A percentile compares a stretch with the other conserved stretches of the same genome.
These are phyloP conservation scores for Hanseniaspora thailandica DNA, from an alignment of 805 yeast species.

Conservation along the genomic window DNA sequence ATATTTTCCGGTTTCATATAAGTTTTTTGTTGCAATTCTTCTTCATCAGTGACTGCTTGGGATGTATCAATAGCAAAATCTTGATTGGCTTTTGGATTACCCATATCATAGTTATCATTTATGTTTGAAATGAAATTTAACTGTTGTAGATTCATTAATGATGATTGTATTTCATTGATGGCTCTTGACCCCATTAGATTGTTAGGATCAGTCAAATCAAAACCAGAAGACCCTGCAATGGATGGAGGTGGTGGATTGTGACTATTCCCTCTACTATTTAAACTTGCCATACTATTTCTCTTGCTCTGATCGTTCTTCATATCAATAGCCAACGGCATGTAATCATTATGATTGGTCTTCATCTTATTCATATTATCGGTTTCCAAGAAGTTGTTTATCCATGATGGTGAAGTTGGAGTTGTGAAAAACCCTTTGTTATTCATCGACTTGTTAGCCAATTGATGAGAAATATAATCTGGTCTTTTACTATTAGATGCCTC, in stretches of 20 bases:
- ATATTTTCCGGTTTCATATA: constrained; percentile 1
- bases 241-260: constrained; percentile 14
- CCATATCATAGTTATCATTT: not conserved
- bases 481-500: not conserved
- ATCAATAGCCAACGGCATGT: not conserved
- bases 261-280: constrained; percentile 3
- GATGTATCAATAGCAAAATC: not conserved
- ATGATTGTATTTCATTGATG: constrained; percentile 8
- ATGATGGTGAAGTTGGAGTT: constrained; percentile 16
- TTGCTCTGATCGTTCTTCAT: not conserved
- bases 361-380: not conserved
- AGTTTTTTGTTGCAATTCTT: not conserved
- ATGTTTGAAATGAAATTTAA: not conserved
- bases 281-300: constrained; percentile 9
- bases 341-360: not conserved
- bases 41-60: constrained; percentile 1
- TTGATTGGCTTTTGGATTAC: not conserved
- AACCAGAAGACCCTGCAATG: constrained; percentile 9
- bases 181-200: constrained; percentile 11
- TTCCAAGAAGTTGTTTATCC: constrained; percentile 14
- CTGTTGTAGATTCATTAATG: constrained; percentile 8
- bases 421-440: constrained; percentile 14
- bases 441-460: not conserved
- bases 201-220: constrained; percentile 3
- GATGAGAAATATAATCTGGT: not conserved